Percentiles rank a stretch among this genome's conserved stretches.
Evolutionary conservation across 306 rosid species (phyloP).

Genomic region (cucumber (Cucumis sativus)): Cucumber_9930_V3 NC_026658.2:8828501-8829000

Average conservation of each 20-base stretch:
- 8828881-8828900: not conserved
- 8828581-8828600: not conserved
- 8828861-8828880: not conserved
- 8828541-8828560: too few species aligned
- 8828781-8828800: not conserved
- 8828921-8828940: not conserved
- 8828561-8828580: too few species aligned
- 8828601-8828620: not conserved
- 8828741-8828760: not conserved
- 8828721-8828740: not conserved
- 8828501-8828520: not conserved
- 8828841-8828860: not conserved
- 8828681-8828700: not conserved
- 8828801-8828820: not conserved
- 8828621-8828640: not conserved
- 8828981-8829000: not conserved
- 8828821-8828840: not conserved
- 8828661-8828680: not conserved
- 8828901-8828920: not conserved
- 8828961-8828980: not conserved
- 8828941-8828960: not conserved
- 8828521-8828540: not conserved
- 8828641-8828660: too few species aligned
- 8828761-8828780: not conserved
- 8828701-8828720: not conserved